Conservation (phyloP, 176 grass and related monocot species). For the Carex myosuroides region DNA sequence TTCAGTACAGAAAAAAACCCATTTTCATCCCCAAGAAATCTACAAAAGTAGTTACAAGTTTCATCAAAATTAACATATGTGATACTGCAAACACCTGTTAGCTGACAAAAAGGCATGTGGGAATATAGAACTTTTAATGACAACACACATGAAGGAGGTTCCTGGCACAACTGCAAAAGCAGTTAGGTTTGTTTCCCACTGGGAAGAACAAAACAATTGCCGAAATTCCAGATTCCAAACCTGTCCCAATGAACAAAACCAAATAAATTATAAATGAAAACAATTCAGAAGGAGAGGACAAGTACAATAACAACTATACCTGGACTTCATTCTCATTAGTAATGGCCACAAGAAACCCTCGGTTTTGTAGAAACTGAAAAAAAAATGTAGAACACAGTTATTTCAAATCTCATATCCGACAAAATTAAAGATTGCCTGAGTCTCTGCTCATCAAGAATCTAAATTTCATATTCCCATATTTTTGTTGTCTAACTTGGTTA, state of each 20-base stretch:
- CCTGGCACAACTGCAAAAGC: conserved; percentile 78
- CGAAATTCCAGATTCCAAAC: conserved; percentile 96
- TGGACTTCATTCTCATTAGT: conserved; percentile 93
- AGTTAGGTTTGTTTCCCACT: conserved; percentile 80
- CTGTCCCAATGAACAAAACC: conserved; percentile 27
- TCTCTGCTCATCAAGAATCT: not conserved
- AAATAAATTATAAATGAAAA: conserved; percentile 15
- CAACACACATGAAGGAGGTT: conserved; percentile 71
- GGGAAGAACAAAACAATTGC: conserved; percentile 55
- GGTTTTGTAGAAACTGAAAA: conserved; percentile 88
- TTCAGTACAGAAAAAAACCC: conserved; percentile 82
- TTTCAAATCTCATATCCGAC: not conserved
- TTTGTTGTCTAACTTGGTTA: not conserved
- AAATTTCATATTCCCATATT: not conserved
- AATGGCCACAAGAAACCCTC: conserved; percentile 69
- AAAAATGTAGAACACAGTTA: not conserved
- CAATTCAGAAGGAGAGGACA: not conserved
- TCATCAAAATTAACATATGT: conserved; percentile 22
- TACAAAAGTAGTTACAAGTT: conserved; percentile 30
- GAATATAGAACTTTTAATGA: conserved; percentile 11
- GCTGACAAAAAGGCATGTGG: conserved; percentile 1
- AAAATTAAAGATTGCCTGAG: not conserved
- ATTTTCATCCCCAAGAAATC: conserved; percentile 96
- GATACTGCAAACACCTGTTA: not conserved
- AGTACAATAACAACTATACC: conserved; percentile 37